These are phyloP conservation scores for Thelephora ganbajun DNA, from an alignment of 768 basidiomycete species.

Conservation along the genomic window DNA sequence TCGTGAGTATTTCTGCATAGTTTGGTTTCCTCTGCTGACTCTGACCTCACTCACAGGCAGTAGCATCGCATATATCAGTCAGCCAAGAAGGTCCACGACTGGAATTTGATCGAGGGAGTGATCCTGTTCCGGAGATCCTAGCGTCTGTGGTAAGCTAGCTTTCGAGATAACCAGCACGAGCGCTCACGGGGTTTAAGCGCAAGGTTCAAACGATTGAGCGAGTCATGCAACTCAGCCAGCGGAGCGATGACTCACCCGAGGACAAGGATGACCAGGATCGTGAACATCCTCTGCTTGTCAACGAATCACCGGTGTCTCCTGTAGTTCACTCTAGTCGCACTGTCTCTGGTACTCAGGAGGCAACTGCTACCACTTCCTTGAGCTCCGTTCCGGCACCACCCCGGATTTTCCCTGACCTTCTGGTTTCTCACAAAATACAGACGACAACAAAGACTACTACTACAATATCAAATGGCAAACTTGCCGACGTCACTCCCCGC, in stretches of 20 bases:
- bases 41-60: neutral
- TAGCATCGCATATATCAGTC: neutral
- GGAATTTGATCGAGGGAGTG: neutral
- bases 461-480: too few species aligned
- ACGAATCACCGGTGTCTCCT: neutral
- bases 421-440: neutral
- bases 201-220: neutral
- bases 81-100: neutral
- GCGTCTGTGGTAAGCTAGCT: neutral
- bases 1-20: neutral
- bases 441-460: too few species aligned
- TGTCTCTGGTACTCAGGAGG: neutral
- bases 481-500: neutral
- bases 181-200: neutral
- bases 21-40: neutral
- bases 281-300: neutral
- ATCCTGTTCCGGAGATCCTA: neutral
- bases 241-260: neutral
- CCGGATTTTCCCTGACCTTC: neutral
- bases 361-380: neutral
- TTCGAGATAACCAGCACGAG: neutral
- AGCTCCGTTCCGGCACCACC: neutral
- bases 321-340: neutral
- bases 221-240: neutral
- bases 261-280: neutral